These are phyloP conservation scores for Rhynchosporium secalis DNA, from an alignment of 2,329 filamentous ascomycete species.

Conservation along the genomic window DNA sequence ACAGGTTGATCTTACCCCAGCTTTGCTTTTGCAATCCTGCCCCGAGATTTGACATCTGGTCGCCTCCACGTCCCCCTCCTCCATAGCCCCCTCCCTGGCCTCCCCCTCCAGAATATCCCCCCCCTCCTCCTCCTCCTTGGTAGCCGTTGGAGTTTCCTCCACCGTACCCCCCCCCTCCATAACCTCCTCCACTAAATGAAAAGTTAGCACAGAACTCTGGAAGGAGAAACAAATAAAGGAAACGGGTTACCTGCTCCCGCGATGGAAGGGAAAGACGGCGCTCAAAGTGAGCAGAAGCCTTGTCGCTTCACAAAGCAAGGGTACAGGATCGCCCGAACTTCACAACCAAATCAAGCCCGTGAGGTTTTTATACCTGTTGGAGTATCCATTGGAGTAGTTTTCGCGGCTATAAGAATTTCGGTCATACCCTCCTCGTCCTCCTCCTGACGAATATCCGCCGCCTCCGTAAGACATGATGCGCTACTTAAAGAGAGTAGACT, in stretches of 20 bases:
- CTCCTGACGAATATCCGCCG: constrained; percentile 49
- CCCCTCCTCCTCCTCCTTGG: constrained; percentile 38
- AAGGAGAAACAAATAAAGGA: constrained; percentile 18
- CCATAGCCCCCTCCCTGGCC: constrained; percentile 40
- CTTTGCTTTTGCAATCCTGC: constrained; percentile 82
- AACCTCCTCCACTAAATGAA: constrained; percentile 43
- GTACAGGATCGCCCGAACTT: constrained; percentile 35
- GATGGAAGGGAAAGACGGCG: constrained; percentile 18
- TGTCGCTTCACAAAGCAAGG: constrained; percentile 38
- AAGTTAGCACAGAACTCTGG: constrained; percentile 42
- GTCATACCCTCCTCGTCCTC: constrained; percentile 50
- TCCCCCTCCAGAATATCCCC: constrained; percentile 40
- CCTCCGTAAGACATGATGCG: constrained; percentile 69
- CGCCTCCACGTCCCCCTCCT: constrained; percentile 70
- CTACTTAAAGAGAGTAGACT: constrained; percentile 25
- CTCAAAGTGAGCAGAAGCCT: constrained; percentile 26
- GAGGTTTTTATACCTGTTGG: constrained; percentile 49
- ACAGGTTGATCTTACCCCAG: constrained; percentile 65
- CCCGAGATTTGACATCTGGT: constrained; percentile 92
- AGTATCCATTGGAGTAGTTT: constrained; percentile 51
- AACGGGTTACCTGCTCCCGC: constrained; percentile 29
- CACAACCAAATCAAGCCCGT: constrained; percentile 42
- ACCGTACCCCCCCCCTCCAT: constrained; percentile 38
- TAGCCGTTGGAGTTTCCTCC: constrained; percentile 35
- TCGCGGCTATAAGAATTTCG: constrained; percentile 51